Base-by-base conservation (phyloP, 2,329 filamentous ascomycete species). In the Dryadomyces quercus-mongolicae region DNA sequence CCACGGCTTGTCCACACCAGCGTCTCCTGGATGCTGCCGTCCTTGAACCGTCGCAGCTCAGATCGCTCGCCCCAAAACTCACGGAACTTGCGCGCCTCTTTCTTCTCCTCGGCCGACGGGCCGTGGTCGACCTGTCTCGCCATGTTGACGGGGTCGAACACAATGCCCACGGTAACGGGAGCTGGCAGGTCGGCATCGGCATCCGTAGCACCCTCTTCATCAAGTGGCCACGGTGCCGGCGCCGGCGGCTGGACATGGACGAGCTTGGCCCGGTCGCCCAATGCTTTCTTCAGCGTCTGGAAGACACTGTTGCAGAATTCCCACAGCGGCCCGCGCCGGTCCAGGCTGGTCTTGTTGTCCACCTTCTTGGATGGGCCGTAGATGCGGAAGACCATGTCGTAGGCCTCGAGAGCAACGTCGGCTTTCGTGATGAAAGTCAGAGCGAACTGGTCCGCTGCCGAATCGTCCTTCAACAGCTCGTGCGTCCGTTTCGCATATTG, bases 1-100 rank as follows among this genome's bases (percentile, higher is more conserved):
- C 78, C 73, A 54, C 79, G 76, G 12, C 83, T 78, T 2, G 75
- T 75, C 93, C 93, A 98, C 20, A 95, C 84, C 34, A 97, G 74
- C 63, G 88, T 95, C 68, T 98, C 94, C 9, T 90, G 76, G 60
- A 98, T 96, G 62, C 85, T 92, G 21, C 93, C 93, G 63, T 97
- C 90, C 62, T 91, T 94, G 74, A 98, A 98, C 20, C 93, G 86
- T 59, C 93, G 82, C 48, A 98, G 75, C 67, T 98, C 93, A 1
- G 93, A 81, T 66, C 93, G 95, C 10, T 92, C 85, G 7, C 92
- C 93, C 93, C 94, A 98, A 66, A 98, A 97, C 38, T 84, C 81
- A 40, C 88, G 86, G 67, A 96, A 98, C 36, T 77, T 77, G 10
- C 83, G 82, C 22, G 90, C 86, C 59, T 89, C 88, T 59, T 86